A percentile compares a stretch with the other conserved stretches of the same genome.
These are phyloP conservation scores for Chlamydomonas reinhardtii DNA, from an alignment of 163 green algal species.

Conservation along the genomic window DNA sequence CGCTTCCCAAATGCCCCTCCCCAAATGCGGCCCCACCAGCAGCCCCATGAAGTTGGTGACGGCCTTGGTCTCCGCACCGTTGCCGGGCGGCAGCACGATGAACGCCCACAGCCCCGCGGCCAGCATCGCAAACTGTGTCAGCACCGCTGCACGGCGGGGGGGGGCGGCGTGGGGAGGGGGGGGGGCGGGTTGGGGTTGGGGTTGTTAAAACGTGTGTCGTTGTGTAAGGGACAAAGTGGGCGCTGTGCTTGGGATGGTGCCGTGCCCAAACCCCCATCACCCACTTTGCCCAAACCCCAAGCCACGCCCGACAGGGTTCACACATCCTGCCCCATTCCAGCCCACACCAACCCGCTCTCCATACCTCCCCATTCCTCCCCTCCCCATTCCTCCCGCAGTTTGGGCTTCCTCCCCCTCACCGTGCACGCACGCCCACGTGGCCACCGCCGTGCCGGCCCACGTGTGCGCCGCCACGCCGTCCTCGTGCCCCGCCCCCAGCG, in stretches of 20 bases:
- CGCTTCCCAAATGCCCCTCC: no score
- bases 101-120: conserved; percentile 19
- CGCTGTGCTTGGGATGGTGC: no score
- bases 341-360: no score
- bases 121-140: conserved; percentile 32
- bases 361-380: no score
- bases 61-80: conserved; percentile 27
- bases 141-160: background rate
- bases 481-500: conserved; percentile 25
- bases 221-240: no score
- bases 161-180: no score
- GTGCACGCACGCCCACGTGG: conserved; percentile 6
- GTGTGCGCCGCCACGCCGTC: conserved; percentile 37
- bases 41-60: conserved; percentile 43
- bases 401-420: background rate
- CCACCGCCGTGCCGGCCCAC: conserved; percentile 16
- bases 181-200: background rate
- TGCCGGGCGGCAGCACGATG: conserved; percentile 1
- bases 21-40: conserved; percentile 14
- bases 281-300: no score
- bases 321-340: no score
- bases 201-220: no score
- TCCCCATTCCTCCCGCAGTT: background rate
- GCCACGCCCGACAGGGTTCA: no score
- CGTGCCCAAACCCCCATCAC: no score